Base-by-base conservation (phyloP, 805 yeast species). In the Saccharomycopsis javanensis region DNA sequence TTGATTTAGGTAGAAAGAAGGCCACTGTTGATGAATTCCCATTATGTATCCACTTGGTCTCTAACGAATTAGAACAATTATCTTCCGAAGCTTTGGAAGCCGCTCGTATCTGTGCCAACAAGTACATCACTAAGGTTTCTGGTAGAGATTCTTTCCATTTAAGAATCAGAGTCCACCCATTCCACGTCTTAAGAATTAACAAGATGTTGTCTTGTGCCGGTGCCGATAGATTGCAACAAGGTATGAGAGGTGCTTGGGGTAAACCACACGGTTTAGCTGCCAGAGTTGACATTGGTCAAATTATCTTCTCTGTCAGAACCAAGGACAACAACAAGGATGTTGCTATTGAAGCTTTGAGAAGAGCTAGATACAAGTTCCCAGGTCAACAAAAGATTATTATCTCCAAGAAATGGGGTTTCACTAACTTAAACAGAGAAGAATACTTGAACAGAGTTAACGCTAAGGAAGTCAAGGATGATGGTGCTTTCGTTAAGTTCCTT, bases 201-300 rank as follows among this genome's bases (percentile, higher is more conserved):
- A 94, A 94, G 89, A 94, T 94, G 99, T 90, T 94, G 96, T 94
- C 99, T 75, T 94, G 99, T 85, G 99, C 99, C 82, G 99, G 99
- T 88, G 99, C 99, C 77, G 99, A 94, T 92, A 90, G 99, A 88
- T 86, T 94, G 81, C 99, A 94, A 83, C 98, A 94, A 83, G 99
- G 99, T 91, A 94, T 94, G 99, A 92, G 99, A 89, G 96, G 96
- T 85, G 99, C 99, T 76, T 94, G 98, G 98, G 99, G 99, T 90
- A 94, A 94, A 84, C 99, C 99, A 73, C 97, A 91, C 72, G 99
- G 99, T 84, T 83, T 90, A 73, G 99, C 98, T 71, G 99, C 99
- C 72, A 90, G 99, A 79, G 98, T 94, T 76, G 80, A 80, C 81
- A 94, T 94, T 79, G 99, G 99, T 75, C 99, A 94, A 83, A 85